Percentiles rank a stretch among this genome's conserved stretches.
phyloP scores from a whole-genome alignment of 768 basidiomycete species.

The Agrocybe chaxingu region DNA sequence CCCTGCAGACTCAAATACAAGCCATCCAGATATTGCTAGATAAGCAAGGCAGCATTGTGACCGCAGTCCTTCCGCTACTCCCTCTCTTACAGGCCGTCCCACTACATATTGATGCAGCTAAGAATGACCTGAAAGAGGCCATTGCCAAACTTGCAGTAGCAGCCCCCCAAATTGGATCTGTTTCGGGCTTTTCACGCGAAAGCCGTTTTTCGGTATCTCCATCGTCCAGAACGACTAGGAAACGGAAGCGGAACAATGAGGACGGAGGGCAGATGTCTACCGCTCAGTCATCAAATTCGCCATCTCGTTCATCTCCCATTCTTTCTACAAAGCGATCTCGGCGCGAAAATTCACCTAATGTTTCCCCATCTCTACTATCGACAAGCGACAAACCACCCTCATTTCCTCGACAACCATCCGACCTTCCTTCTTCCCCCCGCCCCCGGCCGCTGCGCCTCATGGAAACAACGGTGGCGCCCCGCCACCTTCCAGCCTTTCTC shows the following conservation, averaged over 20 bases:
- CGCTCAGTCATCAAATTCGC: background rate
- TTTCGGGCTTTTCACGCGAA: too few species aligned
- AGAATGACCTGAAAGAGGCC: constrained; percentile 29
- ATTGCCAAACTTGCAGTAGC: constrained; percentile 1
- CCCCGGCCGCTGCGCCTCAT: too few species aligned
- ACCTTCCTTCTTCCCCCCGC: too few species aligned
- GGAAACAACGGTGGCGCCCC: too few species aligned
- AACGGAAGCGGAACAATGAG: constrained; percentile 3
- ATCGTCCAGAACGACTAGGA: background rate
- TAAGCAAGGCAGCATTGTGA: constrained; percentile 55
- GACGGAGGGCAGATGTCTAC: background rate
- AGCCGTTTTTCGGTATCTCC: too few species aligned
- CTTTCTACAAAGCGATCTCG: background rate
- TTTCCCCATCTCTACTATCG: too few species aligned
- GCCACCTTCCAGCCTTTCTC: too few species aligned
- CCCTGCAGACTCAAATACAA: constrained; percentile 52
- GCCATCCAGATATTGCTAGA: constrained; percentile 59
- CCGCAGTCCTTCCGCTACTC: constrained; percentile 54
- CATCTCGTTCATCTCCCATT: background rate
- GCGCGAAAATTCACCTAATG: background rate
- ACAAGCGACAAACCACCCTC: too few species aligned
- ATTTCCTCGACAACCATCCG: too few species aligned
- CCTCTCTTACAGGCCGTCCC: constrained; percentile 61
- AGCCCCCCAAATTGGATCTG: too few species aligned
- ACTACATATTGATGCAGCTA: constrained; percentile 47